Evolutionary conservation across 768 basidiomycete species (phyloP).

Genomic region (Naganishia friedmannii): DNA sequence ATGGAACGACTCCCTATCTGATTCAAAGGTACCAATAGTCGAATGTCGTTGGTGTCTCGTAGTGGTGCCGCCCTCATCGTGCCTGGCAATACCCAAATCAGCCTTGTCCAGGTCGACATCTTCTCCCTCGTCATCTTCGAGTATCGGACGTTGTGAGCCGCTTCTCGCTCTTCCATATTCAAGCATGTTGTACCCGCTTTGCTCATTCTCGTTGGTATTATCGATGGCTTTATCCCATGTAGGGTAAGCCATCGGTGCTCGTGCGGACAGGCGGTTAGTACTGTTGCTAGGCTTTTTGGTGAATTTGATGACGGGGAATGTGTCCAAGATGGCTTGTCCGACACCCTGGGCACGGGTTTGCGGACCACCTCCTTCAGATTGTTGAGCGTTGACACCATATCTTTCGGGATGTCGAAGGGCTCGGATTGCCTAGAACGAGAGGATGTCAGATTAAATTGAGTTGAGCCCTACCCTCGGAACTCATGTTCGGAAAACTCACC

Average conservation of each 20-base stretch:
- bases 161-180: constrained; percentile 8
- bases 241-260: constrained; percentile 28
- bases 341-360: constrained; percentile 75
- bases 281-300: constrained; percentile 41
- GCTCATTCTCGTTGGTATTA: background rate
- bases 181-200: constrained; percentile 14
- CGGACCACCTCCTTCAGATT: constrained; percentile 56
- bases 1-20: constrained; percentile 26
- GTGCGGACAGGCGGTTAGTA: background rate
- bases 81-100: background rate
- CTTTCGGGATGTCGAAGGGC: constrained; percentile 85
- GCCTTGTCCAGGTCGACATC: constrained; percentile 13
- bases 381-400: constrained; percentile 70
- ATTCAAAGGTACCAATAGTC: background rate
- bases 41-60: constrained; percentile 6
- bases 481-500: constrained; percentile 55
- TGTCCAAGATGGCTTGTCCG: constrained; percentile 88
- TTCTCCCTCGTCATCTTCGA: background rate
- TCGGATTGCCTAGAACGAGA: constrained; percentile 60
- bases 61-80: background rate
- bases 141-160: background rate
- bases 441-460: constrained; percentile 7
- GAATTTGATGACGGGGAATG: constrained; percentile 91
- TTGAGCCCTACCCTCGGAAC: background rate
- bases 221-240: constrained; percentile 24